phyloP scores from a whole-genome alignment of 139 green algal species.

The Asterochloris erici region DNA sequence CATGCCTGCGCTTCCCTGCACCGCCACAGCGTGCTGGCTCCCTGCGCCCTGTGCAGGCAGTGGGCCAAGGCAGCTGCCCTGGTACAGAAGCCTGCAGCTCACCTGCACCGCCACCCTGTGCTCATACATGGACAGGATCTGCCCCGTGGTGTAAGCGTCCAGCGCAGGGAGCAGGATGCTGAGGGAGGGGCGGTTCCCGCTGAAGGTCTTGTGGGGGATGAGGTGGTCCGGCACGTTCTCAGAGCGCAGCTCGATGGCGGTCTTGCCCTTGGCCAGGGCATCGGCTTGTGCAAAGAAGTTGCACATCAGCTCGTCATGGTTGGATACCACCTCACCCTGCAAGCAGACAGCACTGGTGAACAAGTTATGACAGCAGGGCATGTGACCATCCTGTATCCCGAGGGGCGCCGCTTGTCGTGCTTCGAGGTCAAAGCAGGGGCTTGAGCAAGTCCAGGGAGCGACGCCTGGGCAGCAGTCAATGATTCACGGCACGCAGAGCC shows the following conservation, averaged over 20 bases:
- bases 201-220: constrained; percentile 90
- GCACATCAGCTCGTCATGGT: constrained; percentile 99
- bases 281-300: constrained; percentile 99
- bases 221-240: constrained; percentile 89
- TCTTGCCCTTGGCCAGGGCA: constrained; percentile 95
- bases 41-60: too few species aligned
- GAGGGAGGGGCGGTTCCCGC: constrained; percentile 90
- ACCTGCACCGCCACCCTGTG: constrained; percentile 88
- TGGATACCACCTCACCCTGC: constrained; percentile 94
- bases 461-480: too few species aligned
- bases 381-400: too few species aligned
- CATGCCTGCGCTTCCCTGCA: too few species aligned
- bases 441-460: too few species aligned
- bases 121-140: constrained; percentile 97
- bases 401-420: too few species aligned
- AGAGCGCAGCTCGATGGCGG: constrained; percentile 68
- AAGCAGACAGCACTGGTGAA: constrained; percentile 13
- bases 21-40: too few species aligned
- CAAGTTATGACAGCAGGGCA: too few species aligned
- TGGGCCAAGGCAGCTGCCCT: too few species aligned
- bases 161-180: constrained; percentile 91
- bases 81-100: background rate
- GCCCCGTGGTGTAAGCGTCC: constrained; percentile 87
- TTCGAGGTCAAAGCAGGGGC: too few species aligned
- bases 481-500: too few species aligned